Evolutionary conservation across 352 stramenopile species (phyloP).

Genomic region (Globisporangium emineosum): DNA sequence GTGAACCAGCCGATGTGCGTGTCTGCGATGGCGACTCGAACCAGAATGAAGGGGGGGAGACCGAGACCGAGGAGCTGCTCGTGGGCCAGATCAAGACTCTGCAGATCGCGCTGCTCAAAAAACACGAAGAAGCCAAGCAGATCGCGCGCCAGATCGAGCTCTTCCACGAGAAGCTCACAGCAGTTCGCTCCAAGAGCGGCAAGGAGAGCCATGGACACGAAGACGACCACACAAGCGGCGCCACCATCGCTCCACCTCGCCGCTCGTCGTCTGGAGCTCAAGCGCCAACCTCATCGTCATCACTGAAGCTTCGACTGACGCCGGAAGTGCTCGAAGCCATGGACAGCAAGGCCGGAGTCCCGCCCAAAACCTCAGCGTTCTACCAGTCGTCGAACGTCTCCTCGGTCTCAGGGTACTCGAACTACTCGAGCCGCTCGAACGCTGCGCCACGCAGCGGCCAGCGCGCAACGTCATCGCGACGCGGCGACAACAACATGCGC

Average conservation of each 20-base stretch:
- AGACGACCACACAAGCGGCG: not conserved
- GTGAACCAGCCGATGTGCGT: conserved; percentile 10
- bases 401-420: conserved; percentile 61
- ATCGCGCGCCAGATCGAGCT: conserved; percentile 54
- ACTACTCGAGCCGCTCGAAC: conserved; percentile 35
- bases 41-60: conserved; percentile 57
- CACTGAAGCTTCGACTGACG: conserved; percentile 47
- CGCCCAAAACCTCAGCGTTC: conserved; percentile 37
- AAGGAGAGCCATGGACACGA: conserved; percentile 5
- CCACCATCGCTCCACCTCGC: conserved; percentile 11
- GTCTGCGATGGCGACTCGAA: conserved; percentile 40
- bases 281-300: conserved; percentile 10
- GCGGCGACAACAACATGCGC: conserved; percentile 20
- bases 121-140: conserved; percentile 77
- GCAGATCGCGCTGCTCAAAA: conserved; percentile 59
- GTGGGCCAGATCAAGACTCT: conserved; percentile 66
- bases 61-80: conserved; percentile 56
- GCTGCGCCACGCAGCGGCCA: conserved; percentile 22
- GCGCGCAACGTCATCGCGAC: conserved; percentile 3
- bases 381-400: conserved; percentile 67
- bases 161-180: conserved; percentile 49
- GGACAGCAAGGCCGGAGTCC: conserved; percentile 47
- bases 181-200: conserved; percentile 24
- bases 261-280: not conserved
- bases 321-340: conserved; percentile 58